Conservation (phyloP, 192 early-diverging fungal genomes). For the Linnemannia hyalina region DNA sequence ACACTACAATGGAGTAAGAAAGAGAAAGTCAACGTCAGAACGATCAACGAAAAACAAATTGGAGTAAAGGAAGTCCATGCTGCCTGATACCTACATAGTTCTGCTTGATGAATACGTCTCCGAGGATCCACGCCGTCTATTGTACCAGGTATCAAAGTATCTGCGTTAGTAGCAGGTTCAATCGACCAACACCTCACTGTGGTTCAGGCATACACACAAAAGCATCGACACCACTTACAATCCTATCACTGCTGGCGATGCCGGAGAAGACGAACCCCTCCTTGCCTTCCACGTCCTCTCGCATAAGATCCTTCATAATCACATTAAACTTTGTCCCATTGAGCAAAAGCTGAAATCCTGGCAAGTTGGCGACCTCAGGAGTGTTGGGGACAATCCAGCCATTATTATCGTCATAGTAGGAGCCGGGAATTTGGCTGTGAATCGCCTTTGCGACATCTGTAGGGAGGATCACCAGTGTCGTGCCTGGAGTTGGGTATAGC, state of each 20-base stretch:
- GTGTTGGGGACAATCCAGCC: slow-evolving; percentile 61
- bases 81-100: slow-evolving; percentile 47
- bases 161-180: too few relatives aligned
- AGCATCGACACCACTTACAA: slow-evolving; percentile 16
- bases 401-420: slow-evolving; percentile 26
- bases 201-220: not conserved
- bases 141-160: not conserved
- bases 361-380: slow-evolving; percentile 19
- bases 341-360: slow-evolving; percentile 31
- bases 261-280: slow-evolving; percentile 46
- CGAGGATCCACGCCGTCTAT: slow-evolving; percentile 56
- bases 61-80: not conserved
- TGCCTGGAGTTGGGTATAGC: slow-evolving; percentile 38
- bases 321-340: slow-evolving; percentile 46
- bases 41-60: not conserved
- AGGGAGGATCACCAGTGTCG: slow-evolving; percentile 66
- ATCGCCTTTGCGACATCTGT: slow-evolving; percentile 47
- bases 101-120: slow-evolving; percentile 66
- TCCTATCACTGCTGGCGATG: slow-evolving; percentile 29
- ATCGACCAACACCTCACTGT: too few relatives aligned
- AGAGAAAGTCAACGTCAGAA: not conserved
- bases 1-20: slow-evolving; percentile 4
- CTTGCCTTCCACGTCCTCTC: slow-evolving; percentile 37
- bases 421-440: slow-evolving; percentile 58
- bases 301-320: slow-evolving; percentile 51